Base-by-base conservation (phyloP, 2,329 filamentous ascomycete species). In the Thielaviopsis punctulata region DNA sequence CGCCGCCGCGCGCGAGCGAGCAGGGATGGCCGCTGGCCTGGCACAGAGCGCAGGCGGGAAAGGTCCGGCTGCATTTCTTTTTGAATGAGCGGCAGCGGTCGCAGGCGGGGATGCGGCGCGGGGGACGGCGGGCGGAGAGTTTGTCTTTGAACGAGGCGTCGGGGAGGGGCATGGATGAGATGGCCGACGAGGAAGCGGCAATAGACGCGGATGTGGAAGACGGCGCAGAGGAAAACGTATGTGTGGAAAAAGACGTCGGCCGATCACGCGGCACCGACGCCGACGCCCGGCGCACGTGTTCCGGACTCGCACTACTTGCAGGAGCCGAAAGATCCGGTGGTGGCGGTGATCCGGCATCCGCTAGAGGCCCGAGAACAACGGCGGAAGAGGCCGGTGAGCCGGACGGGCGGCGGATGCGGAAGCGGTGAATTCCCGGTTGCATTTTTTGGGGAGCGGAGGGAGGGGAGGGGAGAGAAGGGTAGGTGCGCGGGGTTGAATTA, bases 31-130 rank as follows among this genome's bases (percentile, higher is more conserved):
- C 67, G 9, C 67, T 65, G 25, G 60, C 62, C 46, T 63, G 62
- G 56, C 68, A 70, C 1, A 68, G 61, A 4, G 63, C 61, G 57
- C 69, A 71, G 13, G 61, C 60, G 22, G 64, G 68, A 56, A 65
- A 64, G 1, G 66, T 68, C 36, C 67, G 62, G 45, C 65, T 69
- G 57, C 69, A 71, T 53, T 66, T 69, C 62, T 71, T 71, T 60
- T 71, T 71, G 58, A 69, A 68, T 56, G 61, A 64, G 45, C 68
- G 66, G 57, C 68, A 71, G 36, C 68, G 63, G 50, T 69, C 66
- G 56, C 69, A 71, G 12, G 68, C 63, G 49, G 60, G 59, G 24
- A 52, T 50, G n/a, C 48, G 33, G 25, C 27, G 33, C n/a, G 39
- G 48, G 4, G 48, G 48, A 3, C 48, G 19, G 19, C 22, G 33